Evolutionary conservation across 192 early-diverging fungal genomes (phyloP).

Genomic region (Coemansia sp.): DNA sequence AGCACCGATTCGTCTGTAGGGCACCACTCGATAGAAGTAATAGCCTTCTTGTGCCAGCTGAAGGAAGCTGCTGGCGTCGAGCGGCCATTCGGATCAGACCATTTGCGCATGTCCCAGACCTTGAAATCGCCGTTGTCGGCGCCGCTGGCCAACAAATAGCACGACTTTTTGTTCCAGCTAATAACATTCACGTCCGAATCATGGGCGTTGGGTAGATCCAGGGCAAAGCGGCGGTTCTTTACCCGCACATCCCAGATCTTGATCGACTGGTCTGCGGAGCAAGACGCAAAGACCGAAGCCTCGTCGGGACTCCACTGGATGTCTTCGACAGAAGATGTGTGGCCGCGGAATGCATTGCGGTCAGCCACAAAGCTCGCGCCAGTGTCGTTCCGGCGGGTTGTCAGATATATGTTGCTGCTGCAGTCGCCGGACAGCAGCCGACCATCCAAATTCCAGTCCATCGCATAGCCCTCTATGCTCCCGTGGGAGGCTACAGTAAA

Average conservation of each 20-base stretch:
- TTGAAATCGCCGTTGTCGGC: conserved; percentile 89
- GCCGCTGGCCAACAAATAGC: conserved; percentile 90
- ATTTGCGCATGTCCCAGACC: conserved; percentile 91
- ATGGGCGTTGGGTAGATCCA: conserved; percentile 76
- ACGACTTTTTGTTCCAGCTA: conserved; percentile 85
- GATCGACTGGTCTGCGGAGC: conserved; percentile 88
- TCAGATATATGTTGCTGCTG: conserved; percentile 77
- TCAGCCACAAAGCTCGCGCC: conserved; percentile 70
- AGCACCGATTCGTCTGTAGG: conserved; percentile 89
- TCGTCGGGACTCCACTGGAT: conserved; percentile 96
- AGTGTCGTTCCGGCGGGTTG: conserved; percentile 63
- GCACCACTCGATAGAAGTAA: conserved; percentile 98
- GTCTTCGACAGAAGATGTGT: conserved; percentile 88
- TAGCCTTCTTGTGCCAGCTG: conserved; percentile 87
- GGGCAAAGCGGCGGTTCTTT: conserved; percentile 67
- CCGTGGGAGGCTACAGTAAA: conserved; percentile 82
- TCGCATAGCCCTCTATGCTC: conserved; percentile 86
- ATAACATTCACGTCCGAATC: conserved; percentile 95
- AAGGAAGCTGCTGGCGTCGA: conserved; percentile 85
- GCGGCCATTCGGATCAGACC: conserved; percentile 45
- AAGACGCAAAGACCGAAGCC: conserved; percentile 87
- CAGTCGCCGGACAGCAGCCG: conserved; percentile 88
- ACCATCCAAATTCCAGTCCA: conserved; percentile 86
- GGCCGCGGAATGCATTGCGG: conserved; percentile 74
- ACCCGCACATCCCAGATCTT: conserved; percentile 92